phyloP scores from a whole-genome alignment of 176 grass and related monocot genomes.

The Lolium multiflorum region DNA sequence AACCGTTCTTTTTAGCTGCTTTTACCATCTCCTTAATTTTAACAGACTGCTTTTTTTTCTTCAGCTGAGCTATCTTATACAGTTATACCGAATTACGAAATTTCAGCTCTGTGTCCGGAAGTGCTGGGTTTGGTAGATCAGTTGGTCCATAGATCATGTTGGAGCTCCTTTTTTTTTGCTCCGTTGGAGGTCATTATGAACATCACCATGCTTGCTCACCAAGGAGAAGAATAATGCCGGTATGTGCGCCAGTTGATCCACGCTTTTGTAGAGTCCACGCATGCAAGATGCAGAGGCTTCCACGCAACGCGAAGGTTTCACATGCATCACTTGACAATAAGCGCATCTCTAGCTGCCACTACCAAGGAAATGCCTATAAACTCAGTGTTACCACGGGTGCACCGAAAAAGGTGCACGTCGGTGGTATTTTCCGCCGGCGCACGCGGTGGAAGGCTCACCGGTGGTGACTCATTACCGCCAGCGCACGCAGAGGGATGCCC shows the following conservation, averaged over 20 bases:
- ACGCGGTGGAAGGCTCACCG: no score
- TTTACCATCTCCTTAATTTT: neutral
- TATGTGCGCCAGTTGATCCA: neutral
- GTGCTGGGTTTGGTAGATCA: neutral
- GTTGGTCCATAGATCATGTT: neutral
- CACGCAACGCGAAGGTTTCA: neutral
- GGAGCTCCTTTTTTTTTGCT: neutral
- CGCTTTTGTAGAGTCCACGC: neutral
- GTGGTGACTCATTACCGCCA: no score
- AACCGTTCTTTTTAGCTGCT: neutral
- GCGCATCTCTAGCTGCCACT: no score
- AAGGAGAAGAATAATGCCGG: neutral
- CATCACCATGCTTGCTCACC: neutral
- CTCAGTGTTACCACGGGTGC: no score
- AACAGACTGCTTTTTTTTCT: no score
- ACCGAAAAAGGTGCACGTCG: no score
- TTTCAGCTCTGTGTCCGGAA: neutral
- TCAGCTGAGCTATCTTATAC: neutral
- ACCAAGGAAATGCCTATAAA: no score
- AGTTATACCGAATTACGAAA: neutral
- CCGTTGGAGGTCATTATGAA: neutral
- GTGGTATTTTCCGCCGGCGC: no score
- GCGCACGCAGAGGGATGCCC: no score
- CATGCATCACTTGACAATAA: neutral
- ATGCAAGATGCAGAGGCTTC: neutral